phyloP scores from a whole-genome alignment of 768 basidiomycete species.

The Phylloporus sp. region DNA sequence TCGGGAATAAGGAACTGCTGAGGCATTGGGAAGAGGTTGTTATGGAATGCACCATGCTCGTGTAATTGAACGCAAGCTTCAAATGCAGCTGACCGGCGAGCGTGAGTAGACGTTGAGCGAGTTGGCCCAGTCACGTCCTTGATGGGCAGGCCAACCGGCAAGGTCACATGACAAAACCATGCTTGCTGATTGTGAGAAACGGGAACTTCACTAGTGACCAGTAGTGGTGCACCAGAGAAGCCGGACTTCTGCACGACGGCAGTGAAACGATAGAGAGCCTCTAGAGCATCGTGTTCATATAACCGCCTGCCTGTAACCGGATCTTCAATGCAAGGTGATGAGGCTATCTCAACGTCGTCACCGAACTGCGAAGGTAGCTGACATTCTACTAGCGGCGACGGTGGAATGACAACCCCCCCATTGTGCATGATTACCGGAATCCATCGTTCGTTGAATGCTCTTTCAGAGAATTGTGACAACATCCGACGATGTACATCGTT shows the following conservation, averaged over 20 bases:
- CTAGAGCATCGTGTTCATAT: conserved; percentile 53
- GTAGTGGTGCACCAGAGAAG: conserved; percentile 12
- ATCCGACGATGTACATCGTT: conserved; percentile 54
- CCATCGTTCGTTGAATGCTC: conserved; percentile 48
- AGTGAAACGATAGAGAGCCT: conserved; percentile 52
- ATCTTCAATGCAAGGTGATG: conserved; percentile 47
- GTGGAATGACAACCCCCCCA: conserved; percentile 40
- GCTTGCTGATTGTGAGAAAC: conserved; percentile 14
- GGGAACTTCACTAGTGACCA: conserved; percentile 23
- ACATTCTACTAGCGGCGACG: conserved; percentile 38
- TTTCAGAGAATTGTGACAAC: conserved; percentile 41
- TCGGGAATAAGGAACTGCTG: conserved; percentile 1
- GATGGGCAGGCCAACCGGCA: conserved; percentile 43
- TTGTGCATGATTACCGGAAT: conserved; percentile 39
- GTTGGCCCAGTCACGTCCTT: conserved; percentile 42
- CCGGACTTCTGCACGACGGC: conserved; percentile 18
- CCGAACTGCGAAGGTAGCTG: conserved; percentile 44
- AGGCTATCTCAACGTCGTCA: conserved; percentile 34
- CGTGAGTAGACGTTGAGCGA: conserved; percentile 45
- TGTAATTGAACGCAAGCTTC: conserved; percentile 50
- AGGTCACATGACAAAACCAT: conserved; percentile 47
- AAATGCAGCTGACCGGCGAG: conserved; percentile 59
- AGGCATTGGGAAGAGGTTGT: conserved; percentile 37
- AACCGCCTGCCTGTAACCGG: conserved; percentile 60
- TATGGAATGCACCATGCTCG: conserved; percentile 49